Percentiles rank a stretch among this genome's conserved stretches.
Conservation (phyloP, 352 stramenopile species). For the Pythium dissotocum region DNA sequence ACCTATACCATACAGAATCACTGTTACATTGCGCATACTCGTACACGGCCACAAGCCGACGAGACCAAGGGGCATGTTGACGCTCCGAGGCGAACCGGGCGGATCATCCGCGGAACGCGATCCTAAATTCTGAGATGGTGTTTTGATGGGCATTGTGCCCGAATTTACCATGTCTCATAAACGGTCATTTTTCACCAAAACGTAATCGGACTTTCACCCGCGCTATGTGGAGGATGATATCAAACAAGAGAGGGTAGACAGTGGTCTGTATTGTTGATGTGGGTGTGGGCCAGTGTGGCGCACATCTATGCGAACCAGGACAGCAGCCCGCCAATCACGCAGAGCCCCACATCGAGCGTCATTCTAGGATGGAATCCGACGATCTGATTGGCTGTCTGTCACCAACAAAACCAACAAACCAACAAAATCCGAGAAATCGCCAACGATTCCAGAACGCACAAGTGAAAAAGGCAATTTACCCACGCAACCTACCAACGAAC, state of each 20-base stretch:
- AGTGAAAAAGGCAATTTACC: conserved; percentile 16
- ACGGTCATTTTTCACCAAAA: not conserved
- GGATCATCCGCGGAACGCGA: not conserved
- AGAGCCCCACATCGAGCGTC: not conserved
- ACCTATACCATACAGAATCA: not conserved
- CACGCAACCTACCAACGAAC: conserved; percentile 4
- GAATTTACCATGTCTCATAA: not conserved
- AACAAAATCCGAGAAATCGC: not conserved
- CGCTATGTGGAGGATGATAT: not conserved
- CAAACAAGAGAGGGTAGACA: not conserved
- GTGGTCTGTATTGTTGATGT: conserved; percentile 11
- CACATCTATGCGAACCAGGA: not conserved
- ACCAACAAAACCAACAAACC: not conserved
- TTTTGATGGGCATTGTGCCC: not conserved
- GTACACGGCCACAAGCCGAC: too few species aligned
- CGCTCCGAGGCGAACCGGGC: not conserved
- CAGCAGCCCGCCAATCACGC: conserved; percentile 10
- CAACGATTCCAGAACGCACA: not conserved
- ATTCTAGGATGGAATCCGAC: not conserved
- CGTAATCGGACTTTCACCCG: not conserved
- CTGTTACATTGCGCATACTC: not conserved
- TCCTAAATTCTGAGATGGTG: not conserved
- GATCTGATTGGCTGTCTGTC: not conserved
- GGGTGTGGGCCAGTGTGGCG: conserved; percentile 7
- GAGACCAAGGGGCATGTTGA: not conserved